Percentiles rank a stretch among this genome's conserved stretches.
phyloP scores from a whole-genome alignment of 2,329 filamentous ascomycete species.

The Fusarium aywerte region DNA sequence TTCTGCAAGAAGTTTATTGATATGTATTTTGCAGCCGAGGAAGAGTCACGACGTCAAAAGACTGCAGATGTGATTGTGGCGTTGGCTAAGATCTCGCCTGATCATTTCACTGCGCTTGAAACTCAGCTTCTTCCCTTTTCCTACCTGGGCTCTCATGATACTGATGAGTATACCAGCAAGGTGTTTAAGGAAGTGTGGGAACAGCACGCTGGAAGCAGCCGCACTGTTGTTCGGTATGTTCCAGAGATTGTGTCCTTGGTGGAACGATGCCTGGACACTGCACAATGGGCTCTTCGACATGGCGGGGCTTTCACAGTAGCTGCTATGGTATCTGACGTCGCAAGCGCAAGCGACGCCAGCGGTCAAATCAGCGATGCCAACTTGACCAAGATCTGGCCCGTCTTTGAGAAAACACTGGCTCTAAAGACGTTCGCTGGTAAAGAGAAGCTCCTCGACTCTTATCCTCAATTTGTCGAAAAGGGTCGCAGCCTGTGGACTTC shows the following conservation, averaged over 20 bases:
- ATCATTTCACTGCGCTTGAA: slow-evolving; percentile 84
- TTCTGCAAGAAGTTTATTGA: slow-evolving; percentile 68
- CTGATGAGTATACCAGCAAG: slow-evolving; percentile 80
- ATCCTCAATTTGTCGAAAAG: slow-evolving; percentile 79
- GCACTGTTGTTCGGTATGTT: slow-evolving; percentile 85
- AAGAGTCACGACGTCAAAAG: slow-evolving; percentile 77
- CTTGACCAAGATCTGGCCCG: slow-evolving; percentile 78
- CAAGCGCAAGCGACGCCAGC: slow-evolving; percentile 65
- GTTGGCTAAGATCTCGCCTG: slow-evolving; percentile 86
- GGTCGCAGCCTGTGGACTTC: slow-evolving; percentile 67
- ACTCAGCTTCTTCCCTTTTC: slow-evolving; percentile 83
- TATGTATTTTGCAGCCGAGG: slow-evolving; percentile 84
- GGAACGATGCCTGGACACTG: slow-evolving; percentile 75
- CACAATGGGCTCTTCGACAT: slow-evolving; percentile 92
- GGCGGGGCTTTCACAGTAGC: slow-evolving; percentile 84
- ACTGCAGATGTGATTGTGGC: slow-evolving; percentile 85
- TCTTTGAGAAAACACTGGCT: slow-evolving; percentile 81
- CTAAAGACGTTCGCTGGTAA: slow-evolving; percentile 96
- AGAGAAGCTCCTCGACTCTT: slow-evolving; percentile 82
- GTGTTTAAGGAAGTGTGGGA: slow-evolving; percentile 89
- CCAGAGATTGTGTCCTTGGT: slow-evolving; percentile 81
- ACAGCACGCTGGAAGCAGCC: slow-evolving; percentile 86
- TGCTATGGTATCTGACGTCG: slow-evolving; percentile 74
- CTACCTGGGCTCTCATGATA: slow-evolving; percentile 88
- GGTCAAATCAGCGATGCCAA: slow-evolving; percentile 70